These are phyloP conservation scores for Komagataea norvegica DNA, from an alignment of 1,139 yeast species.

Conservation along the genomic window DNA sequence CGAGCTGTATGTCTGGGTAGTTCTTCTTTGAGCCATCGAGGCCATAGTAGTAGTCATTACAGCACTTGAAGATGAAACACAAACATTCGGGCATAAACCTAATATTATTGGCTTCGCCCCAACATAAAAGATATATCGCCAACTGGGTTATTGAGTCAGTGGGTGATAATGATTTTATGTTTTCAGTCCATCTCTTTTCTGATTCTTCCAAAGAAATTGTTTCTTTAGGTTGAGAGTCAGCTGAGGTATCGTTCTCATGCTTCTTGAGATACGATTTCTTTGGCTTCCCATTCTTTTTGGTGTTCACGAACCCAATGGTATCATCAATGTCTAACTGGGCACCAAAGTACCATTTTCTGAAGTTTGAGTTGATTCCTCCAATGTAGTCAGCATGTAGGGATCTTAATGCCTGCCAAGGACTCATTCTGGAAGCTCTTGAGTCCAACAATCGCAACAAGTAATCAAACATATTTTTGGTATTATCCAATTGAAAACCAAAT, in stretches of 20 bases:
- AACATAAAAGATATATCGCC: slow-evolving; percentile 56
- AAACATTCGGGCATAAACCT: slow-evolving; percentile 79
- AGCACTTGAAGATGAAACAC: slow-evolving; percentile 67
- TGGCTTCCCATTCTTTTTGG: slow-evolving; percentile 29
- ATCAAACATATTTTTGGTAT: slow-evolving; percentile 55
- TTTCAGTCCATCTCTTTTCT: slow-evolving; percentile 41
- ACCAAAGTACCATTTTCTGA: slow-evolving; percentile 62
- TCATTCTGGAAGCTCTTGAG: slow-evolving; percentile 57
- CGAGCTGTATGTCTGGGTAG: slow-evolving; percentile 13
- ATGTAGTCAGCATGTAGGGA: slow-evolving; percentile 61
- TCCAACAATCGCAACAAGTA: slow-evolving; percentile 51
- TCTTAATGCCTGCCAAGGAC: slow-evolving; percentile 44
- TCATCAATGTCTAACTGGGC: slow-evolving; percentile 54
- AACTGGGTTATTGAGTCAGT: slow-evolving; percentile 54
- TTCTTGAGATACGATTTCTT: slow-evolving; percentile 16
- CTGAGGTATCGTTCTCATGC: slow-evolving; percentile 11
- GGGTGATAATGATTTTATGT: slow-evolving; percentile 43
- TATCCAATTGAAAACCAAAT: slow-evolving; percentile 58
- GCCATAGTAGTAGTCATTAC: slow-evolving; percentile 56
- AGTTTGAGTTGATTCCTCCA: slow-evolving; percentile 58
- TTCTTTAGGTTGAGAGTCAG: slow-evolving; percentile 2
- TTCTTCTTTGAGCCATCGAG: slow-evolving; percentile 14
- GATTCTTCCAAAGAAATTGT: slow-evolving; percentile 34
- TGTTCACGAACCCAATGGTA: slow-evolving; percentile 35
- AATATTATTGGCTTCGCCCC: slow-evolving; percentile 80